Base-by-base conservation (phyloP, 1,284 basidiomycete species). In the Naganishia sp. region DNA sequence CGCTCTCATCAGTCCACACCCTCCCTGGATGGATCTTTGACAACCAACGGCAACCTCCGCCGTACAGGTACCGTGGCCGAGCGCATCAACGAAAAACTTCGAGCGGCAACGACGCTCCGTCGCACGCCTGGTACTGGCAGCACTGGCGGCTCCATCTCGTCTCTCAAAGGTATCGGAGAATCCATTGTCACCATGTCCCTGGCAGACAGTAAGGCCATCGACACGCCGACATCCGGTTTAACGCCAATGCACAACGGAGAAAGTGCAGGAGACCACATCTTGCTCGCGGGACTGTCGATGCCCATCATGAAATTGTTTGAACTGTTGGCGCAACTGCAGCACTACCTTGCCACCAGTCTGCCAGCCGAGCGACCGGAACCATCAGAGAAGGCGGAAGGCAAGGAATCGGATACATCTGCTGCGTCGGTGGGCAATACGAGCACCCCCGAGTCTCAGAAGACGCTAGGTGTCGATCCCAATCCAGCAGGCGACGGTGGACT, bases 281-380 rank as follows among this genome's bases (percentile, higher is more conserved):
- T 79, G 90, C 21, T 77, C 93, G 36, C 89, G 0, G 91, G 90
- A 6, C 79, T 93, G 11, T 81, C 88, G 11, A 81, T 93, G 42
- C 77, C 87, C 0, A 84, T 87, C 0, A 74, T 84, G 15, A 84
- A 86, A 2, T 77, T 94, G 43, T 88, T 89, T 21, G 83, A 82
- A 61, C 79, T 94, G 6, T 83, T 94, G 42, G 81, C 81, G 6
- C 85, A 86, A 49, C 74, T 79, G 55, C 76, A 77, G 59, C 69
- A 76, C 9, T 75, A 79, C 63, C 69, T 80, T 23, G 68, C 74
- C 11, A 75, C 75, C 10, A 73, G 70, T 46, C 72, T 74, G 5
- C 75, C 79, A 1, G 74, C 76, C 18, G n/a, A 43, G 11, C 25
- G 3, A 6, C 33, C 7, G 15, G 53, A 55, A 6, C 4, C 10